Conservation (phyloP, 495 filamentous ascomycete species). For the Penicillium coprophilum region DNA sequence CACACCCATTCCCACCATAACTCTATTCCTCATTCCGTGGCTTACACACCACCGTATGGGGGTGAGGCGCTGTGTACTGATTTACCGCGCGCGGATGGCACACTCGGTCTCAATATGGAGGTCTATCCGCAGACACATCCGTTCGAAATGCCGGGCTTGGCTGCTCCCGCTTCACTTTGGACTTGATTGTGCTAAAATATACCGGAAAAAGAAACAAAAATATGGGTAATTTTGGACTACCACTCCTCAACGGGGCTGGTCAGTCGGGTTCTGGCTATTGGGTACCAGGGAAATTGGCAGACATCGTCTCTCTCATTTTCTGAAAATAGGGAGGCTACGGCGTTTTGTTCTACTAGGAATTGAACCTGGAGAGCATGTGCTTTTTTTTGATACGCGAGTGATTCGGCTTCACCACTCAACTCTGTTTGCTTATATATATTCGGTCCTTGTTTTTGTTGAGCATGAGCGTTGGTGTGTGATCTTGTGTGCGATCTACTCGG, state of each 20-base stretch:
- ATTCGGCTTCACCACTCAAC: not conserved
- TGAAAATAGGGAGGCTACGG: not conserved
- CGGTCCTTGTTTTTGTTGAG: constrained; percentile 13
- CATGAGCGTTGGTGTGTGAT: constrained; percentile 25
- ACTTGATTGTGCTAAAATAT: constrained; percentile 24
- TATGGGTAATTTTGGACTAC: not conserved
- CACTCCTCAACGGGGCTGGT: not conserved
- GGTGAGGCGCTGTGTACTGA: constrained; percentile 33
- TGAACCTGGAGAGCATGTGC: not conserved
- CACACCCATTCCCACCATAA: constrained; percentile 15
- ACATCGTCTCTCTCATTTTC: not conserved
- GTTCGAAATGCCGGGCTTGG: constrained; percentile 30
- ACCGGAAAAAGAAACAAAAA: constrained; percentile 3
- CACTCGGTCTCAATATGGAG: constrained; percentile 35
- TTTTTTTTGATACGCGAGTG: constrained; percentile 9
- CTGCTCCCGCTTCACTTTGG: constrained; percentile 36
- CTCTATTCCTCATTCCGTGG: constrained; percentile 33
- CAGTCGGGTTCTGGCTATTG: constrained; percentile 5
- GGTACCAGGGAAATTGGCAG: constrained; percentile 4
- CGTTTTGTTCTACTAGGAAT: not conserved
- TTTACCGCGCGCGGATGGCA: constrained; percentile 29
- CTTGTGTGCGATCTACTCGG: not conserved
- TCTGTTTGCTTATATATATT: constrained; percentile 8
- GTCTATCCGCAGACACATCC: constrained; percentile 36
- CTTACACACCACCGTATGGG: constrained; percentile 37